phyloP scores from a whole-genome alignment of 2,329 filamentous ascomycete species.

The Moelleriella libera region DNA sequence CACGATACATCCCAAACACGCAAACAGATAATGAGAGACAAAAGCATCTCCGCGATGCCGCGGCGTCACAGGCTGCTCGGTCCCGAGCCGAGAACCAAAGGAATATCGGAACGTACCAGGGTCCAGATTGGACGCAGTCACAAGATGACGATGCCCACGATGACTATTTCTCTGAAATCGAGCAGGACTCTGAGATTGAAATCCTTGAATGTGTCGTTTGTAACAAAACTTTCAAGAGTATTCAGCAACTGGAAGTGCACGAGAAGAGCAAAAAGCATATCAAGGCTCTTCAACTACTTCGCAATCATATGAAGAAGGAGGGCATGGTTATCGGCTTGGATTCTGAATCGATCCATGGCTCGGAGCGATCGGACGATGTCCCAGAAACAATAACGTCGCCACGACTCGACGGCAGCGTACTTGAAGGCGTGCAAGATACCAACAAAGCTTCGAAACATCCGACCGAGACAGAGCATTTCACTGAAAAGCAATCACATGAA shows the following conservation, averaged over 20 bases:
- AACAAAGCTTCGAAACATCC: too few relatives aligned
- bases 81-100: conserved; percentile 71
- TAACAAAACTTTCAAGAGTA: conserved; percentile 71
- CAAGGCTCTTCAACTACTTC: conserved; percentile 71
- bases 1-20: conserved; percentile 63
- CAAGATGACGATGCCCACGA: conserved; percentile 37
- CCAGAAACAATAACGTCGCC: background rate
- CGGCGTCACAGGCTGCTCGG: conserved; percentile 70
- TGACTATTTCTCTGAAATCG: conserved; percentile 47
- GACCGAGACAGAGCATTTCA: too few relatives aligned
- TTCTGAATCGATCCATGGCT: background rate
- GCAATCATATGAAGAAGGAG: conserved; percentile 71
- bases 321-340: conserved; percentile 45
- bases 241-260: conserved; percentile 81
- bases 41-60: conserved; percentile 60
- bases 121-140: conserved; percentile 64
- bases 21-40: conserved; percentile 73
- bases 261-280: conserved; percentile 94
- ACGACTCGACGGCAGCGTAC: too few relatives aligned
- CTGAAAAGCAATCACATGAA: background rate
- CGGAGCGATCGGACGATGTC: background rate
- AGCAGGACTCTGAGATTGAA: conserved; percentile 40
- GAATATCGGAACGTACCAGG: conserved; percentile 48
- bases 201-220: conserved; percentile 66
- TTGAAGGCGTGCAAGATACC: too few relatives aligned